These are phyloP conservation scores for Curvularia lunata DNA, from an alignment of 2,329 filamentous ascomycete genomes.

Conservation along the genomic window DNA sequence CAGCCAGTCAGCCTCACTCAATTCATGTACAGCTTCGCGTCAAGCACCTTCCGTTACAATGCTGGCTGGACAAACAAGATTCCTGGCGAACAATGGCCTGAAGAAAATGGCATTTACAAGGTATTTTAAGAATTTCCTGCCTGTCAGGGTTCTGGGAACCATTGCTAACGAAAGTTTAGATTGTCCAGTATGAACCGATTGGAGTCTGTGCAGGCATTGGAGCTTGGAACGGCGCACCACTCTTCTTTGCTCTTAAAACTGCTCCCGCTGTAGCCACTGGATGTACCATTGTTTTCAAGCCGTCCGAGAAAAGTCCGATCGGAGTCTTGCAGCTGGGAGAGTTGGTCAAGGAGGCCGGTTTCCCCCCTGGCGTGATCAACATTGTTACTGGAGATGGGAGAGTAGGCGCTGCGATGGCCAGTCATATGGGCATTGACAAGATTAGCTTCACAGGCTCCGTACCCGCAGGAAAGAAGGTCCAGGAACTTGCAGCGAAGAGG, in stretches of 20 bases:
- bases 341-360: constrained; percentile 43
- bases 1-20: constrained; percentile 17
- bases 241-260: constrained; percentile 16
- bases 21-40: constrained; percentile 12
- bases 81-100: constrained; percentile 27
- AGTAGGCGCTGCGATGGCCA: constrained; percentile 46
- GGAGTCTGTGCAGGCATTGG: constrained; percentile 43
- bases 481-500: constrained; percentile 40
- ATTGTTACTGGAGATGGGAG: constrained; percentile 39
- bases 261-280: constrained; percentile 44
- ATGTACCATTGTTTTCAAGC: constrained; percentile 41
- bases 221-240: constrained; percentile 35
- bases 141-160: neutral
- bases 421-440: constrained; percentile 53
- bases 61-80: constrained; percentile 31
- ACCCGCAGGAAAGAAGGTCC: constrained; percentile 48
- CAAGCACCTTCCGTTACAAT: neutral
- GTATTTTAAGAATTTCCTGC: neutral
- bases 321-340: constrained; percentile 28
- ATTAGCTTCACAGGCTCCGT: constrained; percentile 52
- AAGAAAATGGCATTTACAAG: constrained; percentile 10
- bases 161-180: constrained; percentile 8
- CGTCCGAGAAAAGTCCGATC: constrained; percentile 38
- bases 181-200: constrained; percentile 33
- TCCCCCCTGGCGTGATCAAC: constrained; percentile 52